phyloP scores from a whole-genome alignment of 129 eudicot genomes.

The sunflower (Helianthus annuus) region DNA sequence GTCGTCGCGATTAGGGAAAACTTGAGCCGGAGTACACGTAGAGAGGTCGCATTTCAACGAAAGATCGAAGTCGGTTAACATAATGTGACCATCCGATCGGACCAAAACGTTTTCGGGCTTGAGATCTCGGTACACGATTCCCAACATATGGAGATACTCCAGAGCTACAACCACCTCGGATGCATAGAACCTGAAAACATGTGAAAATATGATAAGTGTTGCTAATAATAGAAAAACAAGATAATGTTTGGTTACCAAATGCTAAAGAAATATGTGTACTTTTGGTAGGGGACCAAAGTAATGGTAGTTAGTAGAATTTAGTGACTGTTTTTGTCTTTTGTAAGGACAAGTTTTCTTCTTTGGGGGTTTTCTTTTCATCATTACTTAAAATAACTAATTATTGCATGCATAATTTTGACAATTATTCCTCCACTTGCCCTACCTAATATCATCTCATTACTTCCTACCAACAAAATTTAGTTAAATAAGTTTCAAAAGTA shows the following conservation, averaged over 20 bases:
- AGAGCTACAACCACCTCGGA: slow-evolving; percentile 85
- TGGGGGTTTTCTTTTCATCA: slow-evolving; percentile 26
- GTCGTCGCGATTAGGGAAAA: slow-evolving; percentile 40
- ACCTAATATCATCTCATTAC: slow-evolving; percentile 18
- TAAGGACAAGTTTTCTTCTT: slow-evolving; percentile 18
- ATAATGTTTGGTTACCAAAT: slow-evolving; percentile 14
- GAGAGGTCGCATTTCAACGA: slow-evolving; percentile 77
- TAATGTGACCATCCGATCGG: slow-evolving; percentile 87
- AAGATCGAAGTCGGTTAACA: slow-evolving; percentile 92
- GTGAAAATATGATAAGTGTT: neutral
- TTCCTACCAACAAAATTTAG: neutral
- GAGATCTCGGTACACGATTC: slow-evolving; percentile 88
- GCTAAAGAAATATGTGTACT: slow-evolving; percentile 17
- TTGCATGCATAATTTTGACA: slow-evolving; percentile 25
- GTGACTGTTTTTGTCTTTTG: slow-evolving; percentile 18
- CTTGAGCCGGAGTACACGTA: slow-evolving; percentile 69
- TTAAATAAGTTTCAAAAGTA: neutral
- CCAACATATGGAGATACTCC: slow-evolving; percentile 93
- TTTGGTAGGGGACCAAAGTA: slow-evolving; percentile 33
- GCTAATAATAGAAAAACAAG: slow-evolving; percentile 8
- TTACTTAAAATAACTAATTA: slow-evolving; percentile 19
- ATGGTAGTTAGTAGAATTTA: slow-evolving; percentile 20
- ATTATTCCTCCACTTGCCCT: slow-evolving; percentile 15
- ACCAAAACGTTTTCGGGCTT: slow-evolving; percentile 90
- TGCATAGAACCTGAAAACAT: slow-evolving; percentile 65